Evolutionary conservation across 2,329 filamentous ascomycete genomes (phyloP), one percentile per base, ranked within the genome.

Genomic region (Dryadomyces quercivorus): DNA sequence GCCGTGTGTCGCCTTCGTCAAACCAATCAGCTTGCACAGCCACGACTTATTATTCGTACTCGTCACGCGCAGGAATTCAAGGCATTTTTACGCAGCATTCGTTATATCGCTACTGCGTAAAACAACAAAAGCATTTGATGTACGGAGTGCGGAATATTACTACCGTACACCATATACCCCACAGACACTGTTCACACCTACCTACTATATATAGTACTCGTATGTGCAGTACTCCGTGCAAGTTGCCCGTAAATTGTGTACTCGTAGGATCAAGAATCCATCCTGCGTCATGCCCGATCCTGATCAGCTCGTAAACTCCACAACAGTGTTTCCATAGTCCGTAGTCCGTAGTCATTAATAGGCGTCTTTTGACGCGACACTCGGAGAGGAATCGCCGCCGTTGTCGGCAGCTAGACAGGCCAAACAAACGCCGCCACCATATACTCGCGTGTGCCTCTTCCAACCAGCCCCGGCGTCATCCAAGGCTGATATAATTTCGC

Each of bases 371-470:
- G 74, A 72, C 26, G 80, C 77, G 44, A 73, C 71, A 31, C 76
- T 78, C 58, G 80, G 81, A 63, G 77, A 26, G 16, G 16, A 50
- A 5, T 31, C 34, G 7, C 13, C 78, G 8, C 75, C 72, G 18
- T 69, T 73, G 7, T 71, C 73, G 10, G 74, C 71, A 9, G 74
- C 75, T 43, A 74, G 67, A 59, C 78, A 82, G 1, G 77, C 77
- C 43, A 80, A 69, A 58, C 78, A 82, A 2, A 76, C 72, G 6
- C 78, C 77, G 56, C 78, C 78, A 31, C 77, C 77, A 58, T 80
- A 81, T 26, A 81, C 78, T 26, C 77, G 72, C 16, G 78, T 82
- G 63, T 82, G 78, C 42, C 77, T 72, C 60, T 71, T 75, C 78
- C 77, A 82, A 45, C 72, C 54, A 18, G 71, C 69, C 5, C 75